phyloP scores from a whole-genome alignment of 257 asterid genomes.

The Lycium barbarum region DNA sequence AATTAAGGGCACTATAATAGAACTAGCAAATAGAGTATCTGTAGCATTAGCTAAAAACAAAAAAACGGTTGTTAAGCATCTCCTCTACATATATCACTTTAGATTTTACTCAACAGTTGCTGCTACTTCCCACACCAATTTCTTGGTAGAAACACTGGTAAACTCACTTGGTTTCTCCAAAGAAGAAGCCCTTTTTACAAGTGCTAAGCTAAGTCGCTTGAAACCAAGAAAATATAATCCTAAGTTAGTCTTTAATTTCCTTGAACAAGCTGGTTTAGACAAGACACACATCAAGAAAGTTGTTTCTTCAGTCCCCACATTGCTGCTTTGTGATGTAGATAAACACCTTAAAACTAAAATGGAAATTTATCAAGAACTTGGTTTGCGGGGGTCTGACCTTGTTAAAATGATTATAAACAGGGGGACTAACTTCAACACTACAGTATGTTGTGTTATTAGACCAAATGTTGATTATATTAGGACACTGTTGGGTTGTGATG shows the following conservation, averaged over 20 bases:
- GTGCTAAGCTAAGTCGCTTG: neutral
- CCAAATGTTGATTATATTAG: conserved; percentile 24
- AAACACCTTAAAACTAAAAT: conserved; percentile 32
- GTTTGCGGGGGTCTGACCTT: conserved; percentile 31
- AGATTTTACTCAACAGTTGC: neutral
- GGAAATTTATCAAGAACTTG: conserved; percentile 28
- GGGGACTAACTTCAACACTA: too few relatives aligned
- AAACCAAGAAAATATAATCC: conserved; percentile 11
- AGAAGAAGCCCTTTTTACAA: conserved; percentile 31
- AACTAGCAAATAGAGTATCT: too few relatives aligned
- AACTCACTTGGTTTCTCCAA: conserved; percentile 35
- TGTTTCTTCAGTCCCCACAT: conserved; percentile 7
- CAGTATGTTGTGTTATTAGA: neutral
- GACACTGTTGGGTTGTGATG: conserved; percentile 17
- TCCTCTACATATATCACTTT: neutral
- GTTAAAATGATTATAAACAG: neutral
- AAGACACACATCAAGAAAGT: conserved; percentile 25
- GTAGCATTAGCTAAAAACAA: too few relatives aligned
- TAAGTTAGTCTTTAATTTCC: conserved; percentile 29
- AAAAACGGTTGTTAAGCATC: too few relatives aligned
- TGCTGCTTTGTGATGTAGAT: conserved; percentile 17
- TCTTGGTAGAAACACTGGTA: conserved; percentile 23
- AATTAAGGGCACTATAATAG: too few relatives aligned
- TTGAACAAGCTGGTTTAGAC: conserved; percentile 29
- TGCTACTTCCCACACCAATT: neutral